Conservation (phyloP, 768 basidiomycete genomes). For the Mycena kentingensis region DNA sequence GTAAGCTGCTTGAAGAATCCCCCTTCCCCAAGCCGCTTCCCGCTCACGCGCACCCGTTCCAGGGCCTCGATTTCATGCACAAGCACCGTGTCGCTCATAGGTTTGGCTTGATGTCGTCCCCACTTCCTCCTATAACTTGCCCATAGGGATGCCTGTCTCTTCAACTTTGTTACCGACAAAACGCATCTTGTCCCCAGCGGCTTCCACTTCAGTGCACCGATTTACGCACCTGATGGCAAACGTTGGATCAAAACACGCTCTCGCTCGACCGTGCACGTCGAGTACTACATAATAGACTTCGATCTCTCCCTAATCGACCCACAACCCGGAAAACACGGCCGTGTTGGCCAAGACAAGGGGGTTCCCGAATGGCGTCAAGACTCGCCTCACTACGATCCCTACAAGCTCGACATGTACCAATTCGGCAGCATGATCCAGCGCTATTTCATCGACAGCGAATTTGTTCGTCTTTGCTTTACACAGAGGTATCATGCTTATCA, state of each 20-base stretch:
- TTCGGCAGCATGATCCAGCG: background rate
- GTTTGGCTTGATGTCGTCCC: background rate
- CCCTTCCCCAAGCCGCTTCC: no score
- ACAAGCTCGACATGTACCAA: background rate
- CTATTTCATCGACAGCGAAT: background rate
- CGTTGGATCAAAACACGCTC: background rate
- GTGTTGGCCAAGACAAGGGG: background rate
- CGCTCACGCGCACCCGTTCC: background rate
- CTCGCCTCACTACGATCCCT: background rate
- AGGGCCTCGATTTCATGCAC: conserved; percentile 1
- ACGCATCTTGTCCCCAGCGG: background rate
- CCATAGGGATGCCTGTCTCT: background rate
- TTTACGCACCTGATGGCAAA: background rate
- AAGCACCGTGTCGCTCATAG: background rate
- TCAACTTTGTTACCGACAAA: conserved; percentile 3
- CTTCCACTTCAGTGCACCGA: background rate
- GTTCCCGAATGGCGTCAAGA: background rate
- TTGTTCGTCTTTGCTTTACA: no score
- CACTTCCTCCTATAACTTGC: background rate
- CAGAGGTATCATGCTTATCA: no score
- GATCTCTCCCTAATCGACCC: background rate
- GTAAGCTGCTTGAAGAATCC: background rate
- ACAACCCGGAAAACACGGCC: background rate
- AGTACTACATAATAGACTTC: conserved; percentile 3
- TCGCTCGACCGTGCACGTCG: background rate